These are phyloP conservation scores for Phytophthora gonapodyides DNA, from an alignment of 352 stramenopile genomes.

Conservation along the genomic window DNA sequence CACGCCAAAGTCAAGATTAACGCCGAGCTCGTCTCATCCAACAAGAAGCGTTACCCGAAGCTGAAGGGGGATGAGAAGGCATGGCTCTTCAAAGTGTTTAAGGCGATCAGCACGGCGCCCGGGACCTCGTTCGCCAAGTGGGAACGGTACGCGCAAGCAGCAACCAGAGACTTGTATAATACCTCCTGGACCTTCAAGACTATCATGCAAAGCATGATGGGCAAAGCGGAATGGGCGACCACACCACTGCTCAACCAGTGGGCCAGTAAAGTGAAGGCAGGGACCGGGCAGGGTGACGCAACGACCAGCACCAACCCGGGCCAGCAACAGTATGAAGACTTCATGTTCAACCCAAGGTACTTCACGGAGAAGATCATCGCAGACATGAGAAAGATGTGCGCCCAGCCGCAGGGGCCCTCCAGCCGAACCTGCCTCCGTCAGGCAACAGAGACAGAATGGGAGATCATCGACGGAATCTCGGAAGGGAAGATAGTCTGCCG, in stretches of 20 bases:
- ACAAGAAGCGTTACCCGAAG: neutral
- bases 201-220: neutral
- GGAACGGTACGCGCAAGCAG: no score
- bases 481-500: neutral
- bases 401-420: no score
- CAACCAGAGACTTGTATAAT: neutral
- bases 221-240: neutral
- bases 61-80: neutral
- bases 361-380: no score
- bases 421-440: neutral
- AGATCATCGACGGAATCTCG: constrained; percentile 1
- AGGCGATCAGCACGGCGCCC: no score
- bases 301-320: no score
- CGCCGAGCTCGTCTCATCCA: neutral
- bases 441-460: constrained; percentile 2
- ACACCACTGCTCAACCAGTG: neutral
- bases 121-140: no score
- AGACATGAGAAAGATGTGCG: no score
- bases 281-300: no score
- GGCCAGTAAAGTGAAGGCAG: no score
- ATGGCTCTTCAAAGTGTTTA: no score
- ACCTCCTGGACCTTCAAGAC: constrained; percentile 3
- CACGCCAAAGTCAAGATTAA: neutral
- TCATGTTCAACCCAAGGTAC: no score
- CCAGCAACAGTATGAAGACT: no score